Evolutionary conservation across 805 yeast species (phyloP).

Genomic region (Candida easanensis): DNA sequence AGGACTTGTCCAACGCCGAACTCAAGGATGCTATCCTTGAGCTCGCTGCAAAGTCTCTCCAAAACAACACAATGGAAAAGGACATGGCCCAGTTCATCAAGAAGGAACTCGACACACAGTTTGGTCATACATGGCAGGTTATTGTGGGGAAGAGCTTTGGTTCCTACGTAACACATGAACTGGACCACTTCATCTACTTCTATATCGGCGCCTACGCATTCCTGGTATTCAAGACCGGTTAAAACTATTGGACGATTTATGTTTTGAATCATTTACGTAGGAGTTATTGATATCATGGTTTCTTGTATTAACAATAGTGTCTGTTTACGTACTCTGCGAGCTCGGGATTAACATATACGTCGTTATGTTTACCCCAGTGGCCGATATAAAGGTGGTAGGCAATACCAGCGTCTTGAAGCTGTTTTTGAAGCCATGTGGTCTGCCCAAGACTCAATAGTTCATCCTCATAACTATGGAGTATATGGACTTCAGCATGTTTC

Average conservation of each 20-base stretch:
- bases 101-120: constrained; percentile 57
- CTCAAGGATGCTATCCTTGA: constrained; percentile 48
- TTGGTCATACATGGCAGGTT: constrained; percentile 79
- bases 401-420: constrained; percentile 28
- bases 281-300: too few species aligned
- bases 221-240: constrained; percentile 64
- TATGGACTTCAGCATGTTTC: constrained; percentile 25
- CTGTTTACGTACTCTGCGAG: constrained; percentile 34
- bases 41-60: constrained; percentile 43
- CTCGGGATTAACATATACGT: constrained; percentile 47
- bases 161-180: constrained; percentile 75
- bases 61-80: constrained; percentile 44
- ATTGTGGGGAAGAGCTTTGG: constrained; percentile 80
- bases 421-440: constrained; percentile 36
- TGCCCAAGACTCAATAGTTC: constrained; percentile 60
- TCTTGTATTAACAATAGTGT: constrained; percentile 7
- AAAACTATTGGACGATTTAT: not conserved
- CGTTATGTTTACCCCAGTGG: constrained; percentile 61
- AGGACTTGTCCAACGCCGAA: constrained; percentile 38
- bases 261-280: not conserved
- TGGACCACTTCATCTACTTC: constrained; percentile 68
- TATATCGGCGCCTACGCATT: constrained; percentile 69
- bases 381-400: constrained; percentile 28
- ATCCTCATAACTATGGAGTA: constrained; percentile 64
- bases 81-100: constrained; percentile 67